Conservation (phyloP, 306 rosid genomes). For the Chamaecrista fasciculata region DNA sequence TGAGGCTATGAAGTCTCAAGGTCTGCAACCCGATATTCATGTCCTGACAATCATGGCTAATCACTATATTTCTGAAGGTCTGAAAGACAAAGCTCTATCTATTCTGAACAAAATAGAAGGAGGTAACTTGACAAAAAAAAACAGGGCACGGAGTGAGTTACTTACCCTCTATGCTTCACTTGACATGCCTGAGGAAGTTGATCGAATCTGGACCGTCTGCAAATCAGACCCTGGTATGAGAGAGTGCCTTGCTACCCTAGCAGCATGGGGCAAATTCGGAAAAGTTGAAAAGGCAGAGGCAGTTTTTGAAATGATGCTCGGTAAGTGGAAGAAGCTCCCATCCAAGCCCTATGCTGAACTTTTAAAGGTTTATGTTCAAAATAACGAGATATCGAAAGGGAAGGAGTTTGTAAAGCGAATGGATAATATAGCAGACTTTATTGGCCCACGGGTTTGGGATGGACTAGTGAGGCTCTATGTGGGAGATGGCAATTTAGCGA, state of each 20-base stretch:
- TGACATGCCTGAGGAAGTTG: constrained; percentile 22
- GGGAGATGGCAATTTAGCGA: constrained; percentile 10
- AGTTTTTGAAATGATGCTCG: constrained; percentile 19
- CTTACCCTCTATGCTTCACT: constrained; percentile 25
- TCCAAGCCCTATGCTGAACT: constrained; percentile 20
- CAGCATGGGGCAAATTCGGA: constrained; percentile 30
- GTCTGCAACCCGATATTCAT: constrained; percentile 15
- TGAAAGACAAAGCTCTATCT: constrained; percentile 26
- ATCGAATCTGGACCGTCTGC: constrained; percentile 18
- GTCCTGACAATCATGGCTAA: neutral
- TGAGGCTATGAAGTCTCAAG: constrained; percentile 26
- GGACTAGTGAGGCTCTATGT: constrained; percentile 24
- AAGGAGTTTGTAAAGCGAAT: constrained; percentile 19
- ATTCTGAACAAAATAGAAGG: constrained; percentile 16
- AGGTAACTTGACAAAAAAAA: neutral
- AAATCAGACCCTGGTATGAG: neutral
- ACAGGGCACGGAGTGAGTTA: neutral
- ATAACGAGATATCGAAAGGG: constrained; percentile 16
- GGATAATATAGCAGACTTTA: neutral
- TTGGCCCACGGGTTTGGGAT: constrained; percentile 28
- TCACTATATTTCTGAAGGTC: constrained; percentile 22
- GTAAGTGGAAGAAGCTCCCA: constrained; percentile 21
- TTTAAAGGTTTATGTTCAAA: constrained; percentile 15
- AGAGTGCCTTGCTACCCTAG: constrained; percentile 1
- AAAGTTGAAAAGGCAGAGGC: constrained; percentile 29